Evolutionary conservation across 2,329 filamentous ascomycete genomes (phyloP), one percentile per base, ranked within the genome.

Genomic region (Alternaria angustiovoidea): DNA sequence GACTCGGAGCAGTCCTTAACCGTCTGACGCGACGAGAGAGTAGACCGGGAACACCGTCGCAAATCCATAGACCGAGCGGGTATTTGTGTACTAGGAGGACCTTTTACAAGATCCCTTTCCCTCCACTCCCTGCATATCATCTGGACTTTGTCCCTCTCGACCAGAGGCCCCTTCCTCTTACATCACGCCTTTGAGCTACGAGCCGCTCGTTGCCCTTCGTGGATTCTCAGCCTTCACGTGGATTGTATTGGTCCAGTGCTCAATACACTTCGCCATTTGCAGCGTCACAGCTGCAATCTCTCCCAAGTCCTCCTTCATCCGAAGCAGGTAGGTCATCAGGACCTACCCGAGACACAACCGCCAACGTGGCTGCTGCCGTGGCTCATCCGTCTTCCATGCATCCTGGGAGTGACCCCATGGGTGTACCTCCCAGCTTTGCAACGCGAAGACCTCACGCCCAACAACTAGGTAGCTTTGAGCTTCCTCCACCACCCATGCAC

Each of bases 381-480:
- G 82, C 86, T 71, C 85, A 84, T 72, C 83, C 85, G 75, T 81
- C 84, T 75, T 86, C 84, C 76, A 89, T 89, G 87, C 85, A 87
- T 80, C 81, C 86, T 76, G 83, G 84, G 75, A 79, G 87, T 74
- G 86, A 89, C 78, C 81, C 82, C 76, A 85, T 89, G 81, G 84
- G 84, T 78, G 82, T 84, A 71, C 84, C 86, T 70, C 83, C 85
- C 75, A 90, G 89, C 81, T 88, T 93, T 76, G 87, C 89, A 68
- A 85, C 89, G 77, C 87, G 91, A 72, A 87, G 90, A 78, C 87
- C 88, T 73, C 89, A 89, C 73, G 88, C 90, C 63, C 87, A 86
- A 59, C 86, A 86, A 69, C 84, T 93, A 63, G 89, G 90, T 59
- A 85, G 81, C 67, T 91, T 92, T 74, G 88, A 91, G 73, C 85